Base-by-base conservation (phyloP, 78 protist genomes). In the Monocercomonoides exilis region DNA sequence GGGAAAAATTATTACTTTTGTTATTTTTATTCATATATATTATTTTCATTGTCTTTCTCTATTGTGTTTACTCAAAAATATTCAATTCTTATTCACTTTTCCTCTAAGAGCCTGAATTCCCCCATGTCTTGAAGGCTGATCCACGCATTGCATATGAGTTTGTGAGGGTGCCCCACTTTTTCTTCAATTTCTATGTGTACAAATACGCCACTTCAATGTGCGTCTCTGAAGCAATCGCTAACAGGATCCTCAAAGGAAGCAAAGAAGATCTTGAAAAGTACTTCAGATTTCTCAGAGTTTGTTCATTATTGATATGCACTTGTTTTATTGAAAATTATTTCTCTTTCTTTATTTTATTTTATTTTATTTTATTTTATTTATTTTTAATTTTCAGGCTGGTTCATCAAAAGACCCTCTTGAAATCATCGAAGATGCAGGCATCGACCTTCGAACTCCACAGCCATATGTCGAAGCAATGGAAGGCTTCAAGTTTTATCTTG, bases 141-240 rank as follows among this genome's bases (percentile, higher is more conserved):
- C 4, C 43, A 5, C 82, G 21, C 43, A 79, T 79, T 21, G 43
- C 45, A 21, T 79, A 32, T 41, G 82, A 79, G 82, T 79, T 5
- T 32, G 6, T 21, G 6, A 33, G 82, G 43, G 36, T 79, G 45
- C 82, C 82, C 5, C 82, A 79, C 82, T 79, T 79, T 41, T 79
- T 33, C 82, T 79, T 38, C 82, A 79, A 79, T 41, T 79, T 79
- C 82, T 79, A 79, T 41, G 82, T 79, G 43, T 79, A 21, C 43
- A 79, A 79, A 41, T 79, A 79, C 82, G 82, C 82, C 21, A 79
- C 82, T 29, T 79, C 82, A 41, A 33, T 79, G 43, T 32, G 82
- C 36, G 82, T 21, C 82, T 32, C 42, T 6, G 43, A 33, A 29
- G 82, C 11, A 33, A 5, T 79, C 82, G 43, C 6, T 4, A 6